Percentiles rank a stretch among this genome's conserved stretches.
phyloP scores from a whole-genome alignment of 371 early-diverging fungal species.

The Mortierella sp. region DNA sequence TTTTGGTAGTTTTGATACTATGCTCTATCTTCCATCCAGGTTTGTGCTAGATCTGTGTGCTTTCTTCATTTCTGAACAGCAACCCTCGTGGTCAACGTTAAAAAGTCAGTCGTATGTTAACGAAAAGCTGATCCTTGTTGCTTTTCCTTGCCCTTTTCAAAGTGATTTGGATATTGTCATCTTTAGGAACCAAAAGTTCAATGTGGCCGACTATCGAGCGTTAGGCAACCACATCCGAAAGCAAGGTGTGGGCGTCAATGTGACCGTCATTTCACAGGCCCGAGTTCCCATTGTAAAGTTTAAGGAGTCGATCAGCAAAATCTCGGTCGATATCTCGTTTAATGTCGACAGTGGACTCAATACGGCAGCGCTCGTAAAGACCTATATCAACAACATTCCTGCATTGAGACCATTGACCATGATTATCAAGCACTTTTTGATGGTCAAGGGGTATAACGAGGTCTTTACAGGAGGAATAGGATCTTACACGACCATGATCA shows the following conservation, averaged over 20 bases:
- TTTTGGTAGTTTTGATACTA: constrained; percentile 91
- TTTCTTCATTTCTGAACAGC: constrained; percentile 25
- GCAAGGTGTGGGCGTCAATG: constrained; percentile 16
- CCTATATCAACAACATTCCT: constrained; percentile 23
- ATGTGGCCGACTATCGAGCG: no score
- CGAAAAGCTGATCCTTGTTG: constrained; percentile 15
- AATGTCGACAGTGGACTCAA: constrained; percentile 36
- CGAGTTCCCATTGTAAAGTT: constrained; percentile 96
- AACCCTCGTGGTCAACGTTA: constrained; percentile 16
- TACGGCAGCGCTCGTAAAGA: constrained; percentile 18
- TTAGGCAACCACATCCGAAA: no score
- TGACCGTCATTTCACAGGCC: constrained; percentile 57
- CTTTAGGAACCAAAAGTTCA: no score
- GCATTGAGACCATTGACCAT: constrained; percentile 39
- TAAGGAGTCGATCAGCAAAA: constrained; percentile 23
- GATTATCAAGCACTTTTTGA: constrained; percentile 84
- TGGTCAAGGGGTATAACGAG: constrained; percentile 78
- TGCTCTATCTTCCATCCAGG: constrained; percentile 84
- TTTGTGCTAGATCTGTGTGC: constrained; percentile 16
- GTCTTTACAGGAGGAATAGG: constrained; percentile 94
- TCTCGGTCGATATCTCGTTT: constrained; percentile 46
- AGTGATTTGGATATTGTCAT: constrained; percentile 45
- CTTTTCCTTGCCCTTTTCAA: background rate
- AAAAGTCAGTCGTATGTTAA: constrained; percentile 23
- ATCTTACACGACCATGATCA: constrained; percentile 88